Evolutionary conservation across 768 basidiomycete species (phyloP), one percentile per base, ranked within the genome.

Genomic region (Lactifluus volemus): DNA sequence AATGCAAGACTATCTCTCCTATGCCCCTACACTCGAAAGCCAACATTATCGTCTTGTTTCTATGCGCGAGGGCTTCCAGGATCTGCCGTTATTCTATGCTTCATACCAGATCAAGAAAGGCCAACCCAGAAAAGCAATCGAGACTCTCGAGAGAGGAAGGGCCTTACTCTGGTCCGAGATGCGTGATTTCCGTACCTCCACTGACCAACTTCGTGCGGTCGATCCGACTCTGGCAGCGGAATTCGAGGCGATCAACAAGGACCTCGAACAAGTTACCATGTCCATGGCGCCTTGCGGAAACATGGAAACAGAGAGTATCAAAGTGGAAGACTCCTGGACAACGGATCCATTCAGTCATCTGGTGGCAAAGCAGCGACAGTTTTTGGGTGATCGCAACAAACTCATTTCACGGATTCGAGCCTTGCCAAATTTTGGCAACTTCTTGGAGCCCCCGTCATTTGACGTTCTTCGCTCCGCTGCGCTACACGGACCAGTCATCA

Each of bases 151-250:
- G 21, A 34, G 56, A 21, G 63, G 63, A 5, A 29, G 63, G 10
- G n/a, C 61, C 34, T 21, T 64, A 15, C 51, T 64, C 4, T 64
- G 63, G 63, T 53, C 51, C 0, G 44, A 63, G 47, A 39, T 64
- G 32, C 61, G 47, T 25, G 49, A 51, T 9, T 39, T 64, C 19
- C 63, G 63, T 5, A 48, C 61, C 5, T 48, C 63, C 2, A 15
- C 51, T 8, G 63, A 64, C 12, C 48, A 45, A 9, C 50, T 64
- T 29, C 38, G 48, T 6, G 17, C 4, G 1, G 36, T 29, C 17
- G 12, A 56, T 14, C 47, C 45, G 9, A 42, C 4, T 4, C 29
- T 64, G 5, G 63, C 63, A 2, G 12, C 44, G 3, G 3, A 19
- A 7, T 21, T 49, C 14, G 39, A 4, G 15, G 36, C 25, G 2